Evolutionary conservation across 805 yeast species (phyloP), one percentile per base, ranked within the genome.

Genomic region (Debaryomyces hansenii): DNA sequence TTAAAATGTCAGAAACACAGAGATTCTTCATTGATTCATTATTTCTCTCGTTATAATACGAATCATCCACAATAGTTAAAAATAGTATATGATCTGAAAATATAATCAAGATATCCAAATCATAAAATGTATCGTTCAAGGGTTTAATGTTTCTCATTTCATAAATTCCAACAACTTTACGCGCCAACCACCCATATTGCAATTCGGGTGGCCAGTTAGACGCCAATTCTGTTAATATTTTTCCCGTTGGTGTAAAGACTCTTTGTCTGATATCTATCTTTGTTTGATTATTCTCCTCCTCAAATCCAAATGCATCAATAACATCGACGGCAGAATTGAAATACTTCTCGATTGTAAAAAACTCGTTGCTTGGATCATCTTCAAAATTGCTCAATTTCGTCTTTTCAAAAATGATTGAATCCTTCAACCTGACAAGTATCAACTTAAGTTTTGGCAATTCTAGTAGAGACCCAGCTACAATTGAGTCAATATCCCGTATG

Each of bases 211-310:
- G 98, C 97, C 97, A 91, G 10, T 81, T 83, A 12, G 80, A 74
- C 3, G 96, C 96, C 15, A 90, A 64, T 55, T 90, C 96, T 0
- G 95, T 84, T 41, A 92, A 68, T 3, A 92, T 75, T 62, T 90
- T 90, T 0, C 97, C 97, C 0, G 96, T 84, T 2, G 96, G 96
- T 0, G 97, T 91, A 62, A 90, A 87, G 0, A 90, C 83, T 52
- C 96, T 55, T 16, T 47, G 49, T 69, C 44, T 83, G 73, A 49
- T 77, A 34, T 49, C 57, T 33, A 42, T 31, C 10, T 18, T 21
- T n/a, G 44, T 37, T 9, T 14, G 4, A 9, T 33, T 31, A 8
- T 47, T 52, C 33, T 73, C 70, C 20, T 50, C 56, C 5, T 24
- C 27, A 20, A 72, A 78, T 1, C 92, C 96, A 69, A 90, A 91